These are phyloP conservation scores for Hypholoma fasciculare DNA, from an alignment of 768 basidiomycete species.

Conservation along the genomic window DNA sequence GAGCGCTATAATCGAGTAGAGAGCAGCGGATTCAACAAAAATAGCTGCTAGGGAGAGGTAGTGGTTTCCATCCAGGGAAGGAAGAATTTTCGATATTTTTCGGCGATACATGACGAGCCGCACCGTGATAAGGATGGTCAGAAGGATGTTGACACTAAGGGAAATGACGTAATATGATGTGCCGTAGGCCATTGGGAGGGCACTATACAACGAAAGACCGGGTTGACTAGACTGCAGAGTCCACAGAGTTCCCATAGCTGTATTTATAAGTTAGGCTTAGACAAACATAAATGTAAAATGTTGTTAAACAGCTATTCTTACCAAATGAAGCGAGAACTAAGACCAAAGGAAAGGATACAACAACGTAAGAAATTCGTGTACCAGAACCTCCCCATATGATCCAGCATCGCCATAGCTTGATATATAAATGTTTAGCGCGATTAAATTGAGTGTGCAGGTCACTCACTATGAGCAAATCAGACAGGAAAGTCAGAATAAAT, in stretches of 20 bases:
- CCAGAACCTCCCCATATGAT: constrained; percentile 44
- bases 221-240: constrained; percentile 42
- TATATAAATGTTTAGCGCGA: neutral
- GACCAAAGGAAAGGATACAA: constrained; percentile 34
- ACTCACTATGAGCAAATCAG: constrained; percentile 43
- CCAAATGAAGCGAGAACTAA: constrained; percentile 41
- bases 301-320: constrained; percentile 17
- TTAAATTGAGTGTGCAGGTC: neutral
- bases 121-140: constrained; percentile 37
- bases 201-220: constrained; percentile 38
- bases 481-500: constrained; percentile 42
- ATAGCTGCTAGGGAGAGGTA: constrained; percentile 38
- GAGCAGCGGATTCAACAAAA: constrained; percentile 43
- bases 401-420: constrained; percentile 47
- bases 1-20: constrained; percentile 41
- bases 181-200: constrained; percentile 32
- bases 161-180: constrained; percentile 40
- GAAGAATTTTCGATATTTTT: constrained; percentile 26
- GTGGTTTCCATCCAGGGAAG: constrained; percentile 30
- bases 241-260: constrained; percentile 44
- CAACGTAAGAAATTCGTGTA: constrained; percentile 26
- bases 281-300: neutral
- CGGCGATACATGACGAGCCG: constrained; percentile 35
- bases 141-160: constrained; percentile 39
- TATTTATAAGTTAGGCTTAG: neutral